Evolutionary conservation across 768 basidiomycete species (phyloP).

Genomic region (Lepiota brunneoincarnata): DNA sequence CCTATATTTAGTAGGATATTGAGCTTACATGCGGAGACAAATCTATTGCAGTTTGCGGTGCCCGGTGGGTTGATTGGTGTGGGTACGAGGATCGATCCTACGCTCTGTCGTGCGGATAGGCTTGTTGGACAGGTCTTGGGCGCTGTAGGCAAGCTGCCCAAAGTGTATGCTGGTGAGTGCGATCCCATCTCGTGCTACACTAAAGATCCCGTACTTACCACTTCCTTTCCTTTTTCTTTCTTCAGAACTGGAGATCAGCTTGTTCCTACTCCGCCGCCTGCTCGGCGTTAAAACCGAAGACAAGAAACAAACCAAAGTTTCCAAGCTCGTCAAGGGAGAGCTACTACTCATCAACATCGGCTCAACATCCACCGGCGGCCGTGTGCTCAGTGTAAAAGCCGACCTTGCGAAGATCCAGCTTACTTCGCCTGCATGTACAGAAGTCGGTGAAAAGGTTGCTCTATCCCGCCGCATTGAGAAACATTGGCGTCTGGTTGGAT

Average conservation of each 20-base stretch:
- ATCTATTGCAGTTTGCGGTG: conserved; percentile 91
- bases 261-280: conserved; percentile 92
- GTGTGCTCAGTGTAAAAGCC: conserved; percentile 90
- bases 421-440: conserved; percentile 93
- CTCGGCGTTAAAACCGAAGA: conserved; percentile 99
- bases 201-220: background rate
- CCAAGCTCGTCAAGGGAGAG: conserved; percentile 90
- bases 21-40: conserved; percentile 92
- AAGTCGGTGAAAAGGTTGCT: conserved; percentile 97
- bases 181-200: background rate
- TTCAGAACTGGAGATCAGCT: conserved; percentile 83
- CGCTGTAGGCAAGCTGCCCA: conserved; percentile 90
- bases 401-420: conserved; percentile 93
- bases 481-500: conserved; percentile 95
- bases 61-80: conserved; percentile 99
- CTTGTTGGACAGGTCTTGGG: conserved; percentile 96
- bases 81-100: conserved; percentile 94
- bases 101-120: conserved; percentile 94
- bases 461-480: conserved; percentile 93
- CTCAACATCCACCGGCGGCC: conserved; percentile 94
- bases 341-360: conserved; percentile 96
- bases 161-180: conserved; percentile 79
- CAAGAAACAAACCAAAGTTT: conserved; percentile 96
- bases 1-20: conserved; percentile 93
- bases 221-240: conserved; percentile 4